Evolutionary conservation across 805 yeast genomes (phyloP).

Genomic region (Yarrowia yakushimensis): DNA sequence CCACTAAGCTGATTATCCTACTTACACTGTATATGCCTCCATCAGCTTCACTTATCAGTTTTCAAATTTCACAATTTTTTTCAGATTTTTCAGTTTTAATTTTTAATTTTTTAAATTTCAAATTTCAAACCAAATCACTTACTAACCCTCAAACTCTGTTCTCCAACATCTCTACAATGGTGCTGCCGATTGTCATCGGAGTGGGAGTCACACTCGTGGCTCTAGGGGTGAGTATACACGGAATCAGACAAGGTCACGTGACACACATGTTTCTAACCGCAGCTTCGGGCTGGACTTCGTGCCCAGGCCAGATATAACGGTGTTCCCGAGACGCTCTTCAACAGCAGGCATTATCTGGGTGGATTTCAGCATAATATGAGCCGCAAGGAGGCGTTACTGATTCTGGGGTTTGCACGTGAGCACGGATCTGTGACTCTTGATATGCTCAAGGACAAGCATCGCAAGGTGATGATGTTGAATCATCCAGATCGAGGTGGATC

Average conservation of each 20-base stretch:
- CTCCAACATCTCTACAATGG: conserved; percentile 1
- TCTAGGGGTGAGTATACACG: not conserved
- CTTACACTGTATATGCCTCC: too few relatives aligned
- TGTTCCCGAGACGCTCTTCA: not conserved
- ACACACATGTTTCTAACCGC: not conserved
- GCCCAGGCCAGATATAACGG: conserved; percentile 2
- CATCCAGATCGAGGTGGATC: conserved; percentile 97
- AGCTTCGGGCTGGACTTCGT: conserved; percentile 17
- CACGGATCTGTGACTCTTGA: conserved; percentile 42
- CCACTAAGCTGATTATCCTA: too few relatives aligned
- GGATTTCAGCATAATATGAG: conserved; percentile 45
- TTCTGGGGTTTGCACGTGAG: conserved; percentile 45
- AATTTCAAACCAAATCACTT: too few relatives aligned
- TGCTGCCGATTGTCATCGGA: conserved; percentile 17
- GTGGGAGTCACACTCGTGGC: conserved; percentile 18
- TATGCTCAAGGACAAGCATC: conserved; percentile 74
- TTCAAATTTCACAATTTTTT: too few relatives aligned
- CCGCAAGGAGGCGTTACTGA: conserved; percentile 51
- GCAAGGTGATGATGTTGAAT: conserved; percentile 79
- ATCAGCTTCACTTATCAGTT: too few relatives aligned
- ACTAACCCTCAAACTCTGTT: conserved; percentile 12
- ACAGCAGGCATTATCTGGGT: conserved; percentile 35
- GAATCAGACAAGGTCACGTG: too few relatives aligned
- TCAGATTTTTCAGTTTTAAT: too few relatives aligned
- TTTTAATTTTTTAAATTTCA: too few relatives aligned